Evolutionary conservation across 2,329 filamentous ascomycete genomes (phyloP).

Genomic region (Diaporthe vexans): DNA sequence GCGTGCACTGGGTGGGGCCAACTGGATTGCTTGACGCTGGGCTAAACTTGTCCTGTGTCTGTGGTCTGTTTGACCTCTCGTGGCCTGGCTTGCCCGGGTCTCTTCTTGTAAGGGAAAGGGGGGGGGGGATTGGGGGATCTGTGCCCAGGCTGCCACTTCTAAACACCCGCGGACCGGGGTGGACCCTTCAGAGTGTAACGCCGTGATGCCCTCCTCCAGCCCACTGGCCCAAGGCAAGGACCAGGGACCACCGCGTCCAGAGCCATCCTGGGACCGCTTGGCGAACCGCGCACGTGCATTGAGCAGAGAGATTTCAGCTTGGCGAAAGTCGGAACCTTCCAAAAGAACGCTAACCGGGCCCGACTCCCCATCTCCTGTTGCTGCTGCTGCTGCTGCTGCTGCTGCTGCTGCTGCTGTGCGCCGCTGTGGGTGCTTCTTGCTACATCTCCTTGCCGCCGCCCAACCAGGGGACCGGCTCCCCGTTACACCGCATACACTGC

Average conservation of each 20-base stretch:
- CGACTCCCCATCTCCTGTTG: not conserved
- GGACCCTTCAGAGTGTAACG: slow-evolving; percentile 16
- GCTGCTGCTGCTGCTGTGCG: not conserved
- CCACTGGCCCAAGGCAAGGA: slow-evolving; percentile 4
- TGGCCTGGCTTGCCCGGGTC: not conserved
- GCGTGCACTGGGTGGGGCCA: not conserved
- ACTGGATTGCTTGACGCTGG: slow-evolving; percentile 13
- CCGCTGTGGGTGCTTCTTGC: not conserved
- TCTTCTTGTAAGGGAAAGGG: not conserved
- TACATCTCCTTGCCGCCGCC: slow-evolving; percentile 6
- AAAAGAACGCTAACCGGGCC: not conserved
- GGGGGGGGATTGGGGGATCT: not conserved
- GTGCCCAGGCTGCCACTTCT: slow-evolving; percentile 27
- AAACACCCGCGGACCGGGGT: slow-evolving; percentile 26
- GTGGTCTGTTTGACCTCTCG: slow-evolving; percentile 16
- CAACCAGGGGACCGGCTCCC: not conserved
- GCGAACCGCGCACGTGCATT: slow-evolving; percentile 20
- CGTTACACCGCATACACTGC: not conserved
- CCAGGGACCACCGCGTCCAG: not conserved
- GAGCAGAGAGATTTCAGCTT: slow-evolving; percentile 3
- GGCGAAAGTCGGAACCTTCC: no score
- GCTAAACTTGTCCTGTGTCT: slow-evolving; percentile 18
- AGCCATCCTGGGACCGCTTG: slow-evolving; percentile 11
- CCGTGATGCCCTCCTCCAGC: slow-evolving; percentile 20
- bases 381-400: not conserved